Percentiles rank a stretch among this genome's conserved stretches.
Evolutionary conservation across 129 eudicot species (phyloP).

Genomic region (Lactuca sativa): DNA sequence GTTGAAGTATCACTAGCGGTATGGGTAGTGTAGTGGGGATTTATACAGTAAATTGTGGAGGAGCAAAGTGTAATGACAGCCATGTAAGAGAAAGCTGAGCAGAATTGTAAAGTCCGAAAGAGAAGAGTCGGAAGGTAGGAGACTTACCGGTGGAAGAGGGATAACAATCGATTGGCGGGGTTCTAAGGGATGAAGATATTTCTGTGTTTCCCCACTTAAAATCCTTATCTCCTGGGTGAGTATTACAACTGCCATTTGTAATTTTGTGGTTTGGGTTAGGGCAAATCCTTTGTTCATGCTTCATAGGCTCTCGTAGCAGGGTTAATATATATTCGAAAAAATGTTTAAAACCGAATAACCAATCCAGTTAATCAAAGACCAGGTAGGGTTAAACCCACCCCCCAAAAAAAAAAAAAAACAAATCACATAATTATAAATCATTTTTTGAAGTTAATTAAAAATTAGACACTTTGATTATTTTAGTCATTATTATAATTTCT

Average conservation of each 20-base stretch:
- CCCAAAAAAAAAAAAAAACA: no score
- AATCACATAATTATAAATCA: no score
- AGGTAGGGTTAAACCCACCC: no score
- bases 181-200: slow-evolving; percentile 1
- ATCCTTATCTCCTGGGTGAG: background rate
- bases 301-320: background rate
- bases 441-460: no score
- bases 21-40: slow-evolving; percentile 19
- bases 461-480: no score
- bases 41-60: slow-evolving; percentile 42
- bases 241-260: background rate
- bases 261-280: background rate
- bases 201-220: background rate
- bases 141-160: slow-evolving; percentile 11
- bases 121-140: background rate
- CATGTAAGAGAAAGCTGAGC: slow-evolving; percentile 35
- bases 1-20: slow-evolving; percentile 24
- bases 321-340: no score
- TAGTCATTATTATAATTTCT: no score
- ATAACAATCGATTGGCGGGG: slow-evolving; percentile 20
- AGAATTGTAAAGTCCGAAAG: slow-evolving; percentile 12
- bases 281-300: background rate
- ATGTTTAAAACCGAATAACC: no score
- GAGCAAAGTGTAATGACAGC: slow-evolving; percentile 51
- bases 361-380: no score